Evolutionary conservation across 352 stramenopile genomes (phyloP), one percentile per base, ranked within the genome.

Genomic region (Pythium folliculosum): DNA sequence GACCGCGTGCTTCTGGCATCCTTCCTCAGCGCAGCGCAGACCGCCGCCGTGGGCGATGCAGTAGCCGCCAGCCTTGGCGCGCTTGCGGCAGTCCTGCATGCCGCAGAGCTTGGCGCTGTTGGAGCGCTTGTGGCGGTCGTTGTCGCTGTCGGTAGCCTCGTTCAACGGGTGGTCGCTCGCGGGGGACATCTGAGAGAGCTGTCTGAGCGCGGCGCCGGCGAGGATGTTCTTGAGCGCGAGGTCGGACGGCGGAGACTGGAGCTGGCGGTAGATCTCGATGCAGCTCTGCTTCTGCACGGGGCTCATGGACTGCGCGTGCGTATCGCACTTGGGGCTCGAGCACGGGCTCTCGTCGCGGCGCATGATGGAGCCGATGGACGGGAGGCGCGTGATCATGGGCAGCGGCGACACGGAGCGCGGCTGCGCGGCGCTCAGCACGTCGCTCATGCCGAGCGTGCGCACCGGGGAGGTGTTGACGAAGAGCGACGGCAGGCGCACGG

Each of bases 41-140:
- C 86, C 86, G 49, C 84, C 86, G n/a, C 86, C 86, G 51, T 93
- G 86, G 0, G 84, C 84, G 38, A 93, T 95, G 58, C 86, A 95
- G 62, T 85, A 89, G 22, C 86, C 86, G 43, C 86, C 84, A 19
- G 81, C 82, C 69, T 95, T 95, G 40, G 86, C 84, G 65, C 84
- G 84, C 60, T 95, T 95, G 50, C 77, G 81, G 72, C 86, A 95
- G 6, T 86, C 76, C 16, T 74, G 58, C 69, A 92, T 84, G 19
- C 80, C 84, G 61, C 86, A 94, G n/a, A 92, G 72, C 69, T 94
- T 94, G 62, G 85, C 82, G 48, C 74, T 85, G 70, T 71, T 88
- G 2, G 70, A 75, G 37, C 80, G 82, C 48, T 87, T 86, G 60
- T 65, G 44, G 47, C 77, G 84, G 43, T 84, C 81, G 14, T 38